Percentiles rank a stretch among this genome's conserved stretches.
These are phyloP conservation scores for Pichia heedii DNA, from an alignment of 805 yeast genomes.

Conservation along the genomic window DNA sequence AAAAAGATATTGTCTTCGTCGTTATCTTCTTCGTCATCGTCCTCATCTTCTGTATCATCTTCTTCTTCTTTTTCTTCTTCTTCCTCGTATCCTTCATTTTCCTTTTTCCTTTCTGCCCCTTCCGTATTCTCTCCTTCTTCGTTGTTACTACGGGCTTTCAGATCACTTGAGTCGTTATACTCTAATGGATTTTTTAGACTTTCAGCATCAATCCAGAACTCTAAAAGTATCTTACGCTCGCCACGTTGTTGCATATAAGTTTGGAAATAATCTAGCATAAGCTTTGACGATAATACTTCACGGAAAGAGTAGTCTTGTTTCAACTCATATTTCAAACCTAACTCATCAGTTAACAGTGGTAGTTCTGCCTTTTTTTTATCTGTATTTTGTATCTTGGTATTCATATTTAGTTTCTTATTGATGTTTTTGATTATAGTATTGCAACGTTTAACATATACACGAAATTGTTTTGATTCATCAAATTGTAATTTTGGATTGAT, in stretches of 20 bases:
- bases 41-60: conserved; percentile 13
- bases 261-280: conserved; percentile 35
- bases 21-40: conserved; percentile 19
- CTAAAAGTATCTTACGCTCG: conserved; percentile 36
- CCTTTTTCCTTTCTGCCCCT: no score
- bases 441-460: conserved; percentile 8
- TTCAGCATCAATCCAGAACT: conserved; percentile 62
- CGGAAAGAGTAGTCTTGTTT: background rate
- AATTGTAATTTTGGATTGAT: background rate
- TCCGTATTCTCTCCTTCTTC: no score
- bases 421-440: background rate
- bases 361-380: background rate
- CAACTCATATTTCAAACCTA: background rate
- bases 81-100: conserved; percentile 9
- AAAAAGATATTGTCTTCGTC: conserved; percentile 5
- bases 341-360: background rate
- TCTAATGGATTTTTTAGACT: conserved; percentile 66
- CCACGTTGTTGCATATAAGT: conserved; percentile 47
- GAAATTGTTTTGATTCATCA: conserved; percentile 7
- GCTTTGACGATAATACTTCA: conserved; percentile 4
- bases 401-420: background rate
- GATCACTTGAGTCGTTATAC: conserved; percentile 4
- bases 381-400: background rate
- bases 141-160: no score
- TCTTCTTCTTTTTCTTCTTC: conserved; percentile 22